Percentiles rank a stretch among this genome's conserved stretches.
phyloP scores from a whole-genome alignment of 208 protist species.

The Paratrypanosoma confusum region DNA sequence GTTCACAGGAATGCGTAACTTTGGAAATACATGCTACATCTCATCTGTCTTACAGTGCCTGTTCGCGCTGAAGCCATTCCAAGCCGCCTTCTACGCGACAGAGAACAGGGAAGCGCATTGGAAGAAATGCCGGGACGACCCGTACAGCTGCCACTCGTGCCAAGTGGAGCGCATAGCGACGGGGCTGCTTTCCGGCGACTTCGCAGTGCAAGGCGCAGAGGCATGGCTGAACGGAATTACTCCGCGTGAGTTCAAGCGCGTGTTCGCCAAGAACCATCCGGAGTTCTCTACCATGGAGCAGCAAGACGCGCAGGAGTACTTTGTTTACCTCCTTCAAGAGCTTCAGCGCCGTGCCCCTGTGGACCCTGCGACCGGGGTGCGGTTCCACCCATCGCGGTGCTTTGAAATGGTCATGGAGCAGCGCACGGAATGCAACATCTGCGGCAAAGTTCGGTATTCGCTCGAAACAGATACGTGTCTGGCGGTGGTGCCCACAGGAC shows the following conservation, averaged over 20 bases:
- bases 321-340: conserved; percentile 86
- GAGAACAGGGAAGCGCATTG: conserved; percentile 31
- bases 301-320: conserved; percentile 95
- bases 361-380: conserved; percentile 7
- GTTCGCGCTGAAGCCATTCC: conserved; percentile 69
- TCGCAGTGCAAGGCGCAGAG: conserved; percentile 48
- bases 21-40: conserved; percentile 98
- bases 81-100: conserved; percentile 49
- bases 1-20: conserved; percentile 90
- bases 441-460: conserved; percentile 83
- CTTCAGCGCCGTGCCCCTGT: conserved; percentile 76
- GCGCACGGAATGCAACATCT: conserved; percentile 76
- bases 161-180: conserved; percentile 89
- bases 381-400: conserved; percentile 22
- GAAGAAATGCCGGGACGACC: conserved; percentile 32
- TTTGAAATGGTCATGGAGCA: conserved; percentile 85
- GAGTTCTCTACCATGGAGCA: conserved; percentile 93
- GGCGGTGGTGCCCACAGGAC: conserved; percentile 81
- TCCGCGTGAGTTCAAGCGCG: conserved; percentile 90
- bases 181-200: conserved; percentile 88
- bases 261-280: conserved; percentile 88
- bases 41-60: conserved; percentile 93
- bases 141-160: conserved; percentile 56
- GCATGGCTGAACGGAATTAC: conserved; percentile 63
- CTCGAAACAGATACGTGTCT: conserved; percentile 75